phyloP scores from a whole-genome alignment of 1,284 basidiomycete genomes.

The Papiliotrema flavescens region DNA sequence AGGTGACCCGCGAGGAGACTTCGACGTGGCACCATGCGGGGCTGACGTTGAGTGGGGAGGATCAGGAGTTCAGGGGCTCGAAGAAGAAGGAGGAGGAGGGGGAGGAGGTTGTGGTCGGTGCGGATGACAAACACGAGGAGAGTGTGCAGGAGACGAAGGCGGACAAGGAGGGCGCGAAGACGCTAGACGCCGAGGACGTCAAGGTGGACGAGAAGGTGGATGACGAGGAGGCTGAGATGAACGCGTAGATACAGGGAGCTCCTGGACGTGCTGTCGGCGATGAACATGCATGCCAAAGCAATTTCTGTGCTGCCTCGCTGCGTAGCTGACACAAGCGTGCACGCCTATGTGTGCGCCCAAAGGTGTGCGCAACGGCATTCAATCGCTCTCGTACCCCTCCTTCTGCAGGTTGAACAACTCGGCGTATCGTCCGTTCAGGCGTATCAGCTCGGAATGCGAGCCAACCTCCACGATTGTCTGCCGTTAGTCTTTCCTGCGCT shows the following conservation, averaged over 20 bases:
- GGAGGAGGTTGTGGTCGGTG: background rate
- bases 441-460: slow-evolving; percentile 67
- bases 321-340: no score
- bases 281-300: no score
- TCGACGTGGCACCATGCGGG: slow-evolving; percentile 78
- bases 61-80: slow-evolving; percentile 56
- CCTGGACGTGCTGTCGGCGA: no score
- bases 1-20: slow-evolving; percentile 88
- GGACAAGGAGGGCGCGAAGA: slow-evolving; percentile 18
- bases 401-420: slow-evolving; percentile 32
- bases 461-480: slow-evolving; percentile 76
- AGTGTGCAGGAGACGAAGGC: slow-evolving; percentile 1
- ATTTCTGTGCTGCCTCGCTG: no score
- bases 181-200: background rate
- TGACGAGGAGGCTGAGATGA: background rate
- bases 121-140: background rate
- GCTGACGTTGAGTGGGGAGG: slow-evolving; percentile 74
- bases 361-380: no score
- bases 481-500: no score
- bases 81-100: background rate
- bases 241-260: no score
- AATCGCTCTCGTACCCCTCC: slow-evolving; percentile 12
- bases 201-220: background rate
- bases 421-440: slow-evolving; percentile 35
- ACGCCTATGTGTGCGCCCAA: no score